Evolutionary conservation across 306 rosid genomes (phyloP).

Genomic region (Adenanthera pavonina): DNA sequence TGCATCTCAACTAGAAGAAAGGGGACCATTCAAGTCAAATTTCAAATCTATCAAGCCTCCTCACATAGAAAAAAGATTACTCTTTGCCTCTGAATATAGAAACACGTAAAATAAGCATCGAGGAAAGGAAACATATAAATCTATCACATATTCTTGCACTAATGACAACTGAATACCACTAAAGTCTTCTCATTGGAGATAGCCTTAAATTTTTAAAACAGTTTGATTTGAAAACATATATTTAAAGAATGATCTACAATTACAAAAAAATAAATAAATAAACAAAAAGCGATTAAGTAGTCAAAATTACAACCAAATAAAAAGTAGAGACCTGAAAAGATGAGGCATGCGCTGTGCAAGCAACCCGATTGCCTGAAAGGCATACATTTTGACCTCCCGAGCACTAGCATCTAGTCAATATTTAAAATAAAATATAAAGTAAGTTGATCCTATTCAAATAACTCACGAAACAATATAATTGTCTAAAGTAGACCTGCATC

Average conservation of each 20-base stretch:
- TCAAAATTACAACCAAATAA: conserved; percentile 3
- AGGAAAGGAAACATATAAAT: background rate
- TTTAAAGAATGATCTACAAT: background rate
- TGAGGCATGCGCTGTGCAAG: conserved; percentile 92
- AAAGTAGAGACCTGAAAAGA: conserved; percentile 73
- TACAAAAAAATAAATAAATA: background rate
- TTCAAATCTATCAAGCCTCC: too few species aligned
- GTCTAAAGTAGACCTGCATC: conserved; percentile 66
- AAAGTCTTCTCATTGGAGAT: background rate
- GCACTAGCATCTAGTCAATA: conserved; percentile 65
- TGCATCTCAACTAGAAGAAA: too few species aligned
- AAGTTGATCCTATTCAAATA: conserved; percentile 33
- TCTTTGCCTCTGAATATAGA: background rate
- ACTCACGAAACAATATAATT: conserved; percentile 20
- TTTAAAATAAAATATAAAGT: conserved; percentile 33
- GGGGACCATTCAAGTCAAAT: too few species aligned
- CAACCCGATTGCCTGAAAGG: conserved; percentile 94
- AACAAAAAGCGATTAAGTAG: background rate
- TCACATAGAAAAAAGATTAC: too few species aligned
- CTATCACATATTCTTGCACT: background rate
- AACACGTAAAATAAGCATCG: background rate
- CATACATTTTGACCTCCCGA: conserved; percentile 80
- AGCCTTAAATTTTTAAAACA: background rate
- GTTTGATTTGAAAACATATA: background rate
- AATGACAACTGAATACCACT: background rate